Evolutionary conservation across 805 yeast genomes (phyloP).

Genomic region (Jamesozyma rosinii): DNA sequence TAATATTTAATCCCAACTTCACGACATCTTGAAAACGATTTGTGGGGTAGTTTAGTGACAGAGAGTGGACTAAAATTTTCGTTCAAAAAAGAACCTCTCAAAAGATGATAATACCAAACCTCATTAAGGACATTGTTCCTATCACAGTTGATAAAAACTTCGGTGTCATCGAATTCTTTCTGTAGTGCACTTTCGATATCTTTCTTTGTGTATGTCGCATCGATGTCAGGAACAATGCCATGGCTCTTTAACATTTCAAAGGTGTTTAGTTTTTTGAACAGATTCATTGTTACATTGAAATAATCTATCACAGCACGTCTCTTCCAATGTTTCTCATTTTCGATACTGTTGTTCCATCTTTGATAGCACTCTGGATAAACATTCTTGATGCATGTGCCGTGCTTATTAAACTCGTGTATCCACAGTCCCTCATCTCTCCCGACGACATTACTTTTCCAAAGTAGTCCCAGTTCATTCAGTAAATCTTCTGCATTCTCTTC

Average conservation of each 20-base stretch:
- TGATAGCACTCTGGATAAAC: constrained; percentile 64
- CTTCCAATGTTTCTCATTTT: constrained; percentile 8
- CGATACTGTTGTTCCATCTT: constrained; percentile 16
- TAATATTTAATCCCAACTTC: constrained; percentile 55
- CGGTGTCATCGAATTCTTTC: constrained; percentile 40
- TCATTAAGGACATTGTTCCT: constrained; percentile 36
- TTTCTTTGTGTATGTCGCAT: constrained; percentile 45
- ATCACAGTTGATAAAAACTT: constrained; percentile 56
- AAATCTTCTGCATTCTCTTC: constrained; percentile 38
- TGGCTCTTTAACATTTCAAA: constrained; percentile 54
- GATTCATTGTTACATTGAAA: constrained; percentile 48
- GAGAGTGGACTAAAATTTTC: constrained; percentile 62
- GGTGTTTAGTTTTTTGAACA: constrained; percentile 56
- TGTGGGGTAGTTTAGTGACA: constrained; percentile 27
- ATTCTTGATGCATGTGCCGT: constrained; percentile 85
- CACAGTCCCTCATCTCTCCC: constrained; percentile 65
- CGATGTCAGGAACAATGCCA: constrained; percentile 60
- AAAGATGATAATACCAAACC: constrained; percentile 70
- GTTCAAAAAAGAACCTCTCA: constrained; percentile 59
- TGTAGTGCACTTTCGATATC: constrained; percentile 47
- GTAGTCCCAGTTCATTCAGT: constrained; percentile 43
- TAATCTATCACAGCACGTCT: constrained; percentile 54
- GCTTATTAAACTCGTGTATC: constrained; percentile 90
- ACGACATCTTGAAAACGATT: constrained; percentile 54
- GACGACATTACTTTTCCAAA: constrained; percentile 67